Evolutionary conservation across 306 rosid species (phyloP), one percentile per base, ranked within the genome.

Genomic region (Malus fusca): DNA sequence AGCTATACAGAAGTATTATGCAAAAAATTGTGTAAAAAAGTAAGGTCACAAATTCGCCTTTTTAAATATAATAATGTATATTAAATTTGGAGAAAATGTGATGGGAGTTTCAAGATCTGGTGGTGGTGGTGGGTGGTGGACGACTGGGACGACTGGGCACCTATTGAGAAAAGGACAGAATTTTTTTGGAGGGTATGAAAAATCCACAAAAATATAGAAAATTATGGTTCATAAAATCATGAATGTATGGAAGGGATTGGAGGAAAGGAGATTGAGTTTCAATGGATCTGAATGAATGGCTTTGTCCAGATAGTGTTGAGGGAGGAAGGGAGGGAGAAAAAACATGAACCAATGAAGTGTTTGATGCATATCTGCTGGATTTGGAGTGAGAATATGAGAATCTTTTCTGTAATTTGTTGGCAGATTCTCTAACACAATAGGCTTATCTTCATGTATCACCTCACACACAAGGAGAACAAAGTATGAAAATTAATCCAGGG

Each of bases 241-340:
- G 65, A 83, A 87, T 81, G 98, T 72, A 83, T 87, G 99, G 99
- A 88, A 84, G 92, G 58, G 7, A 77, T 62, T 90, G 71, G 83
- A 88, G 81, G 66, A 68, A 25, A 43, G 9, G 33, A 46, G 99
- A 96, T 88, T 83, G 88, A 87, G 86, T 80, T 96, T 89, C 88
- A 78, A 66, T 85, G 91, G 91, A 85, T 85, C 75, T 73, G 69
- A 82, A 77, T 82, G 75, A 64, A 58, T 2, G 55, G 8, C 3
- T 5, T 51, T 21, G 22, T 69, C 15, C 8, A 70, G 59, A 63
- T 48, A 9, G 22, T 9, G 60, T 19, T 7, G 25, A 5, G 15
- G 53, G 15, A 53, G 48, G 19, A 14, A 19, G 18, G 3, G 19
- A 60, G 17, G 33, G 18, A 65, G 37, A 46, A 59, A 28, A 48